Percentiles rank a stretch among this genome's conserved stretches.
Evolutionary conservation across 352 stramenopile genomes (phyloP).

Genomic region (Pythium phragmiticola): DNA sequence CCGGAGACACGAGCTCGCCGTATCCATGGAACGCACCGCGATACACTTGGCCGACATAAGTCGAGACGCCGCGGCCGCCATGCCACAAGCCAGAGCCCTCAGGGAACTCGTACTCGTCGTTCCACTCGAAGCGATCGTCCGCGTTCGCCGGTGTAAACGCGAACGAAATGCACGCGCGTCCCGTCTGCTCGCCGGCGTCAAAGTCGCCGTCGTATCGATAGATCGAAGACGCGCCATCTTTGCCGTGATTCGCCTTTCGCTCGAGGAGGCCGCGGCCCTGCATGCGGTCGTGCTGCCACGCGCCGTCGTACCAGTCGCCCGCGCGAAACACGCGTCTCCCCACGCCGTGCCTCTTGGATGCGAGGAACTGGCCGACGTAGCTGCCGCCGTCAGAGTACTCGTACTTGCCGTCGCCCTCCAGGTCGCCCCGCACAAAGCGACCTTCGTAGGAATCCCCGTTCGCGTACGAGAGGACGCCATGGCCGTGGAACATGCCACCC

Average conservation of each 20-base stretch:
- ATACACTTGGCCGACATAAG: slow-evolving; percentile 53
- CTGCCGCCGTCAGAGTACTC: slow-evolving; percentile 47
- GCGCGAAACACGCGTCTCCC: slow-evolving; percentile 50
- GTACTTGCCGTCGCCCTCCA: slow-evolving; percentile 47
- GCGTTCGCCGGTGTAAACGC: slow-evolving; percentile 31
- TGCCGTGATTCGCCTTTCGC: slow-evolving; percentile 5
- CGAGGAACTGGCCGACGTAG: slow-evolving; percentile 54
- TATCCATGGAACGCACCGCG: slow-evolving; percentile 63
- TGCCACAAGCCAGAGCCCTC: slow-evolving; percentile 58
- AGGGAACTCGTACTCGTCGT: slow-evolving; percentile 67
- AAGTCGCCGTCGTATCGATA: slow-evolving; percentile 58
- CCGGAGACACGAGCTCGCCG: slow-evolving; percentile 48
- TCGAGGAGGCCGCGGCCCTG: slow-evolving; percentile 53
- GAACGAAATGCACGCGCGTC: slow-evolving; percentile 42
- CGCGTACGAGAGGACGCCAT: slow-evolving; percentile 51
- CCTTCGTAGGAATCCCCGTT: slow-evolving; percentile 79
- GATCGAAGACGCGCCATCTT: background rate
- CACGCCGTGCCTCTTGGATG: slow-evolving; percentile 52
- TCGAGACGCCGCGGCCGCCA: slow-evolving; percentile 46
- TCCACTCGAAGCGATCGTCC: slow-evolving; percentile 40
- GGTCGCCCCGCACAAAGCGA: slow-evolving; percentile 40
- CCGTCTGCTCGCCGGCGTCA: slow-evolving; percentile 41
- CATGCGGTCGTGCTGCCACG: slow-evolving; percentile 57
- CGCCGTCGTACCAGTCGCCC: slow-evolving; percentile 52
- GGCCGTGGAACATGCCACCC: slow-evolving; percentile 46